A percentile compares a stretch with the other conserved stretches of the same genome.
These are phyloP conservation scores for Chenopodium album DNA, from an alignment of 148 eudicot genomes.

Conservation along the genomic window DNA sequence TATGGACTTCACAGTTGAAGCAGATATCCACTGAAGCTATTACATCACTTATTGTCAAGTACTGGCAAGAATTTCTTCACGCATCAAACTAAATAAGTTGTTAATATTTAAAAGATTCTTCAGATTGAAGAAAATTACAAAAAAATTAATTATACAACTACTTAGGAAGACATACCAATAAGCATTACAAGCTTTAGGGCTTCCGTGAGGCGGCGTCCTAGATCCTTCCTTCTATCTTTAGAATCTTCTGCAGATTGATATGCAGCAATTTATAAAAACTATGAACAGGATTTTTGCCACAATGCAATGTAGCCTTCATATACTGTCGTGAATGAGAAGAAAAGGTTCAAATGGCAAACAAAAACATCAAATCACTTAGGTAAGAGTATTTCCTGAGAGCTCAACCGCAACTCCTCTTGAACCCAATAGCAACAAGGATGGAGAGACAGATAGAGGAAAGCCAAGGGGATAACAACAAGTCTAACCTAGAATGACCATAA, in stretches of 20 bases:
- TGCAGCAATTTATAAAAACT: background rate
- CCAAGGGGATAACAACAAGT: background rate
- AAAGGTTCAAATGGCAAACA: background rate
- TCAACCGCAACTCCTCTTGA: background rate
- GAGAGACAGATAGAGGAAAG: background rate
- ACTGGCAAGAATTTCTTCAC: background rate
- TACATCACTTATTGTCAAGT: background rate
- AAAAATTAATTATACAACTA: background rate
- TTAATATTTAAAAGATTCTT: background rate
- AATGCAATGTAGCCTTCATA: background rate
- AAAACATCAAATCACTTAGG: background rate
- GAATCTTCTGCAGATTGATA: constrained; percentile 55
- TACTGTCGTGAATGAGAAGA: background rate
- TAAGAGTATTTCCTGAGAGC: background rate
- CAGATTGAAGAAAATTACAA: background rate
- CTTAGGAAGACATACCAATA: constrained; percentile 53
- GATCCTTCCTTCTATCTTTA: constrained; percentile 52
- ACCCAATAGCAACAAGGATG: constrained; percentile 5
- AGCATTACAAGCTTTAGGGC: constrained; percentile 85
- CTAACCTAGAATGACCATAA: background rate
- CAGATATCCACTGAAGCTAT: background rate
- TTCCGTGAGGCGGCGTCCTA: constrained; percentile 66
- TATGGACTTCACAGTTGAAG: background rate
- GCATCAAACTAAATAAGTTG: background rate
- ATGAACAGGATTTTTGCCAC: background rate